Evolutionary conservation across 2,329 filamentous ascomycete species (phyloP).

Genomic region (Cladosporium halotolerans): DNA sequence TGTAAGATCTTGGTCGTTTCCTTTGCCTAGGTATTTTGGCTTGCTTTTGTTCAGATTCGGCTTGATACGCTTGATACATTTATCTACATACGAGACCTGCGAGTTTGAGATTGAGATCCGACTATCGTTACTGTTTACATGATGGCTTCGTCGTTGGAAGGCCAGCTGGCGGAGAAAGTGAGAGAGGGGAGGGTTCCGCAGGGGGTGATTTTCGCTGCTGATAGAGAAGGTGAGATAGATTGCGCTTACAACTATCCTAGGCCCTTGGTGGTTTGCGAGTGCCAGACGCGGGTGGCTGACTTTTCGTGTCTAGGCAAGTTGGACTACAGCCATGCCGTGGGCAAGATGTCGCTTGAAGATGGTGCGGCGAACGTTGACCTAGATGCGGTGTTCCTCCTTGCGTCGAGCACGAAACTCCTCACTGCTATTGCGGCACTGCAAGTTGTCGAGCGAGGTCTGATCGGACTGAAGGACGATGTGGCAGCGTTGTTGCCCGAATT

Average conservation of each 20-base stretch:
- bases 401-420: constrained; percentile 40
- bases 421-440: constrained; percentile 50
- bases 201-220: constrained; percentile 25
- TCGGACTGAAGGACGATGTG: constrained; percentile 44
- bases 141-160: constrained; percentile 20
- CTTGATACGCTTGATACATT: no score
- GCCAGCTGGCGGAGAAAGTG: constrained; percentile 23
- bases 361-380: constrained; percentile 20
- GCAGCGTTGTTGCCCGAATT: constrained; percentile 44
- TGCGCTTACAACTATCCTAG: neutral
- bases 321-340: constrained; percentile 27
- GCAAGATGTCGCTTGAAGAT: constrained; percentile 15
- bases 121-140: no score
- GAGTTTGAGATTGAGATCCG: no score
- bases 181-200: constrained; percentile 28
- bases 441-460: constrained; percentile 47
- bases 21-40: no score
- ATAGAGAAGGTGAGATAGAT: constrained; percentile 19
- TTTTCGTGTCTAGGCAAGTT: constrained; percentile 19
- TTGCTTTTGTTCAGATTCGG: no score
- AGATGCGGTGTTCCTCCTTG: constrained; percentile 28
- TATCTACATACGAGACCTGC: no score
- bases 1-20: no score
- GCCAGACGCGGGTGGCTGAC: neutral
- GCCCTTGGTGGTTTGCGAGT: neutral